These are phyloP conservation scores for Cystoderma amianthinum DNA, from an alignment of 768 basidiomycete species.

Conservation along the genomic window DNA sequence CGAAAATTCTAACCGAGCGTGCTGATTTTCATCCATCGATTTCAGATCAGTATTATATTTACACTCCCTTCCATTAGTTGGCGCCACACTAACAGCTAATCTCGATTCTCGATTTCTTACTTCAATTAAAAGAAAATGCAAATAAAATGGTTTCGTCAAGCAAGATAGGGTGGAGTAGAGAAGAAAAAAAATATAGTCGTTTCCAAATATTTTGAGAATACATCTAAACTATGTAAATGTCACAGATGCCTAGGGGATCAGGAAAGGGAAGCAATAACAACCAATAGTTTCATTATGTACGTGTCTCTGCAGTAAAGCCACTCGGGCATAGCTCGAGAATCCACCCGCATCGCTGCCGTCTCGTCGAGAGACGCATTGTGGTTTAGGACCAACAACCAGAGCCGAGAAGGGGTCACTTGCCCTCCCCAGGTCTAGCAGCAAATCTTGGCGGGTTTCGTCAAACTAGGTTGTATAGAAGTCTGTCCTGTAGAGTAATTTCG, in stretches of 20 bases:
- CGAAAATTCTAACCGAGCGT: background rate
- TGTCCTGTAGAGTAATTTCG: conserved; percentile 8
- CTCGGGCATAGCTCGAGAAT: background rate
- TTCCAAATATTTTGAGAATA: conserved; percentile 1
- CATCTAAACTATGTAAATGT: conserved; percentile 1
- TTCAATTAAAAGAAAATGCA: too few relatives aligned
- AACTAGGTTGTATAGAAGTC: conserved; percentile 2
- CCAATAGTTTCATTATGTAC: background rate
- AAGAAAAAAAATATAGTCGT: too few relatives aligned
- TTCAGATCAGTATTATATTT: background rate
- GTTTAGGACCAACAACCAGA: background rate
- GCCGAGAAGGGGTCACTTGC: background rate
- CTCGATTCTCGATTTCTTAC: background rate
- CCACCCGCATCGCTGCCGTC: conserved; percentile 4
- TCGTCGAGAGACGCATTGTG: conserved; percentile 11
- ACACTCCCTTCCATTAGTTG: background rate
- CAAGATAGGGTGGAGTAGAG: background rate
- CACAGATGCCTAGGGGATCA: background rate
- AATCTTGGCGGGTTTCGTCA: background rate
- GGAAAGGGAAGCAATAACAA: background rate
- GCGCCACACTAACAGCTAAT: background rate
- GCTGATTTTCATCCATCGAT: conserved; percentile 2
- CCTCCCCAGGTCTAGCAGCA: background rate
- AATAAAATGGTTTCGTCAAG: too few relatives aligned
- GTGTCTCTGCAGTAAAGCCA: background rate